Percentiles rank a stretch among this genome's conserved stretches.
Conservation (phyloP, 441 rosid genomes). For the Raphanus hybrid region DNA sequence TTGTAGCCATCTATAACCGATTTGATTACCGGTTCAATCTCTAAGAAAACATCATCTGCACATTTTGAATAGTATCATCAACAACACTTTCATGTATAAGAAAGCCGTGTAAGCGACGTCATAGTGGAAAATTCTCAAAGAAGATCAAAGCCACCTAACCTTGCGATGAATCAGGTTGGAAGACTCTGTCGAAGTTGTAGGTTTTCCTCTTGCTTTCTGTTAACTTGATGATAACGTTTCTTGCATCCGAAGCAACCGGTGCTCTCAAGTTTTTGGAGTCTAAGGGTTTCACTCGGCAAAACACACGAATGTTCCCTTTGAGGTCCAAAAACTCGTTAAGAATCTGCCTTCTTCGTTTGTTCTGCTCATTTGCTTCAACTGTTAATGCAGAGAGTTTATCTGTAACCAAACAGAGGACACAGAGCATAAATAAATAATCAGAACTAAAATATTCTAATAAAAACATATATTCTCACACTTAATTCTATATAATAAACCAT, state of each 20-base stretch:
- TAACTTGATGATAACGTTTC: slow-evolving; percentile 52
- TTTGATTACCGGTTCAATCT: slow-evolving; percentile 76
- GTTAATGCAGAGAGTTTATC: slow-evolving; percentile 57
- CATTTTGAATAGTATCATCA: slow-evolving; percentile 24
- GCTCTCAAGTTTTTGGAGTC: slow-evolving; percentile 38
- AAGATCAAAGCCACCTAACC: slow-evolving; percentile 45
- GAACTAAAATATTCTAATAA: background rate
- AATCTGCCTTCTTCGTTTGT: slow-evolving; percentile 59
- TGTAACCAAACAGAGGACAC: slow-evolving; percentile 42
- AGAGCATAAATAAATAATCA: background rate
- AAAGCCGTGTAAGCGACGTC: background rate
- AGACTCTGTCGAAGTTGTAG: slow-evolving; percentile 71
- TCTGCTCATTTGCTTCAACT: slow-evolving; percentile 52
- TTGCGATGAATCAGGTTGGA: slow-evolving; percentile 72
- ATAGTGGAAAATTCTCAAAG: background rate
- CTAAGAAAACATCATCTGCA: slow-evolving; percentile 78
- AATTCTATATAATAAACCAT: background rate
- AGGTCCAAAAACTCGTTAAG: slow-evolving; percentile 72
- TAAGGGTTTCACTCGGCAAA: slow-evolving; percentile 69
- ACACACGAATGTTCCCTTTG: slow-evolving; percentile 90
- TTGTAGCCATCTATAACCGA: slow-evolving; percentile 85
- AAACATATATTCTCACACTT: slow-evolving; percentile 24
- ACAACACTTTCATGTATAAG: background rate
- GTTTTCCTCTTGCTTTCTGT: slow-evolving; percentile 54
- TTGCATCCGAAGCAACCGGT: slow-evolving; percentile 57